Evolutionary conservation across 306 rosid species (phyloP), one percentile per base, ranked within the genome.

Genomic region (Vigna angularis): DNA sequence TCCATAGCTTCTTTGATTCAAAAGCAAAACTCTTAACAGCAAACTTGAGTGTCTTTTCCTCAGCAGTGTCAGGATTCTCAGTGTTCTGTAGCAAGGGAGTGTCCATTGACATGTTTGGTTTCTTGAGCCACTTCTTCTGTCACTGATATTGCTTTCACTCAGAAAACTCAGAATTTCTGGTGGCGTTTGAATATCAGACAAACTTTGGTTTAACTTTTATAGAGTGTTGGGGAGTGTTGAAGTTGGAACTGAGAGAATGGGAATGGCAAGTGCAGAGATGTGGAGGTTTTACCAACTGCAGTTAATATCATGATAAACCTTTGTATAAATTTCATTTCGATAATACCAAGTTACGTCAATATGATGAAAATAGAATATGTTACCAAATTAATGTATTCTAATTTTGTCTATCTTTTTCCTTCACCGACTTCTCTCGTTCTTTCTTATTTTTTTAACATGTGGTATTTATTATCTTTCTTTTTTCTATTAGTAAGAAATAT

Each of bases 1-100:
- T 65, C 96, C 96, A 91, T 15, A 79, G 36, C 58, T 71, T 79
- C 52, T 42, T 66, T 1, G 72, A 66, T 6, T 66, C 72, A 18
- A 42, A 18, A 32, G 18, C 34, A 3, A 66, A 66, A 11, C 53
- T 42, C 36, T 66, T 55, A 9, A 55, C 16, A 4, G 2, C 15
- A 7, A 1, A 0, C 0, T 16, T 16, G 8, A 1, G 1, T n/a
- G 13, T 1, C 7, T 36, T 36, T 9, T 8, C 69, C 15, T 34
- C 69, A 32, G 0, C 67, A 32, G 13, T 13, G 13, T 1, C 3
- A 30, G 42, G 15, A 20, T 61, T 6, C 14, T 26, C 28, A 32
- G 0, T 62, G 68, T 62, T 16, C 4, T 63, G 48, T 36, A 63
- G 26, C 4, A 63, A 15, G 5, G 69, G 69, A 36, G 69, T 6